phyloP scores from a whole-genome alignment of 257 asterid genomes.

The Anisodus acutangulus region DNA sequence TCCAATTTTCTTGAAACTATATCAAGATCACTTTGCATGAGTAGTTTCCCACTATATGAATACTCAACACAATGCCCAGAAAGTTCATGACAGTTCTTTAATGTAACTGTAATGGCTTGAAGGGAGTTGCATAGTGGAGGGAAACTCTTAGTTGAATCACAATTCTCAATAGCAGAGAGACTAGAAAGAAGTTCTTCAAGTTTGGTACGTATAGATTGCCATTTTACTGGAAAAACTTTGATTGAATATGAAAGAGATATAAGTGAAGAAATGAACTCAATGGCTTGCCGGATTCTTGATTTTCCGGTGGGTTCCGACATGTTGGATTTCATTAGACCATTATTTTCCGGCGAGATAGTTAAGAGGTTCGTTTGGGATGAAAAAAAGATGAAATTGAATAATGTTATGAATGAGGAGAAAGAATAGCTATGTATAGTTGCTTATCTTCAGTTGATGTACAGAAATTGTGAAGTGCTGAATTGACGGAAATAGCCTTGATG shows the following conservation, averaged over 20 bases:
- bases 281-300: conserved; percentile 46
- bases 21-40: conserved; percentile 91
- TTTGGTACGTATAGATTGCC: conserved; percentile 62
- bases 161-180: conserved; percentile 70
- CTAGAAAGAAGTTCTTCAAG: conserved; percentile 73
- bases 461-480: conserved; percentile 33
- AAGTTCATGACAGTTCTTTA: conserved; percentile 54
- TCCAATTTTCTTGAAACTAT: conserved; percentile 58
- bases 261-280: conserved; percentile 56
- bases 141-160: conserved; percentile 50
- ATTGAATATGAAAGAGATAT: conserved; percentile 70
- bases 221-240: conserved; percentile 63
- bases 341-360: conserved; percentile 28
- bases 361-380: conserved; percentile 30
- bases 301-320: conserved; percentile 43
- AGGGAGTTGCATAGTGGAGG: conserved; percentile 53
- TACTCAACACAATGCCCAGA: conserved; percentile 55
- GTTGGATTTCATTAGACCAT: not conserved
- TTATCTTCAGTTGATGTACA: conserved; percentile 42
- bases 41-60: conserved; percentile 80
- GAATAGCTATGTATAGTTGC: conserved; percentile 30
- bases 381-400: conserved; percentile 4
- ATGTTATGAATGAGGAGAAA: conserved; percentile 46
- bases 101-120: conserved; percentile 54
- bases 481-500: conserved; percentile 7